Evolutionary conservation across 2,329 filamentous ascomycete species (phyloP), one percentile per base, ranked within the genome.

Genomic region (Colletotrichum gloeosporioides): DNA sequence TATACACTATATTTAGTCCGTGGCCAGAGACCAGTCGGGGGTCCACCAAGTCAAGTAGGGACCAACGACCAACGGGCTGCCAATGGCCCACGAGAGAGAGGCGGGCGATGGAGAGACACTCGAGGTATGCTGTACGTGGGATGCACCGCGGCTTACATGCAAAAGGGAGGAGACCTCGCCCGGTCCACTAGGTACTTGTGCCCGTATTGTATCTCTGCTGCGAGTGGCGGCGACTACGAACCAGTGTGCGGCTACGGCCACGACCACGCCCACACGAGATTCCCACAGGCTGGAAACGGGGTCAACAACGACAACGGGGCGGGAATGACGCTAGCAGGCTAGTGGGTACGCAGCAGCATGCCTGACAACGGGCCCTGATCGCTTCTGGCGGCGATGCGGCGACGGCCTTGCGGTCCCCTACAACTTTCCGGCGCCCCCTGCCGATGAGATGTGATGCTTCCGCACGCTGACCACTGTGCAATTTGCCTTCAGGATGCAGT

Each of bases 351-450:
- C 44, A 34, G 44, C 59, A 31, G 49, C 64, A 73, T 69, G 70
- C 73, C 61, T 59, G 70, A 64, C 22, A 59, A 73, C 39, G 64
- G 70, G 73, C 64, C 70, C 49, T 73, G 64, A 76, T 76, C 63
- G 57, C 59, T 76, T 76, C 44, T 69, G 39, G 64, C 57, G 73
- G 69, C 62, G 68, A 62, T 59, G 39, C 25, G 69, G 62, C 59
- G 59, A 32, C 70, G 73, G 73, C 73, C 62, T 63, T 68, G 57
- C 73, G 73, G 73, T 44, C 73, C 67, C 57, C 64, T 69, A 59
- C 70, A 76, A 73, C 57, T 73, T 65, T 76, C 70, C 73, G 73
- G 70, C 31, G 57, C 73, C 73, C 65, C 70, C 71, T 76, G 70
- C 70, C 49, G 73, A 76, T 61, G 64, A 64, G 64, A 69, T 69